Evolutionary conservation across 345 rosid genomes (phyloP).

Genomic region (Pistacia atlantica): DNA sequence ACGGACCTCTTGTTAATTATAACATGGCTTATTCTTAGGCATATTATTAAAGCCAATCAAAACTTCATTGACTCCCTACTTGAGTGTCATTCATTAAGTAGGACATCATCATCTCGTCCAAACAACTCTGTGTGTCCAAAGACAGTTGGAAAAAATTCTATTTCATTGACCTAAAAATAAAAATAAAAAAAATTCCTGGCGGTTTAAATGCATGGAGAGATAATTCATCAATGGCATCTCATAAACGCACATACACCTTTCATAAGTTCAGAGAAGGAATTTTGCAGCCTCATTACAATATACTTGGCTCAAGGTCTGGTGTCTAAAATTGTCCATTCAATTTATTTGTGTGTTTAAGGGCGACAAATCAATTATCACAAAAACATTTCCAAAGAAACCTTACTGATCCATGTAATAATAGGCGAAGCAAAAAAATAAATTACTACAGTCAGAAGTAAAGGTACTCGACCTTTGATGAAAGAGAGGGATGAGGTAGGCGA

Average conservation of each 20-base stretch:
- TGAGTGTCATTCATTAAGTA: background rate
- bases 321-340: background rate
- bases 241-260: background rate
- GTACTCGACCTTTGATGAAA: slow-evolving; percentile 68
- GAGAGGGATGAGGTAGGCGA: slow-evolving; percentile 67
- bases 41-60: too few relatives aligned
- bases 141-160: background rate
- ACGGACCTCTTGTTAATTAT: background rate
- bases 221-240: background rate
- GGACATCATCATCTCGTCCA: background rate
- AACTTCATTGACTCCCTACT: background rate
- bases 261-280: background rate
- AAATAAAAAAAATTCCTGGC: background rate
- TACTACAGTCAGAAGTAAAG: background rate
- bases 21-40: too few relatives aligned
- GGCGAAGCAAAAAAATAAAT: background rate
- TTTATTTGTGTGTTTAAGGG: background rate
- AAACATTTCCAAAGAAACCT: background rate
- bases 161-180: background rate
- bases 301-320: background rate
- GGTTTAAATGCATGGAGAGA: background rate
- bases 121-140: background rate
- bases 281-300: background rate
- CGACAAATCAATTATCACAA: background rate
- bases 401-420: background rate